Conservation (phyloP, 345 rosid species). For the Garcia nutans region DNA sequence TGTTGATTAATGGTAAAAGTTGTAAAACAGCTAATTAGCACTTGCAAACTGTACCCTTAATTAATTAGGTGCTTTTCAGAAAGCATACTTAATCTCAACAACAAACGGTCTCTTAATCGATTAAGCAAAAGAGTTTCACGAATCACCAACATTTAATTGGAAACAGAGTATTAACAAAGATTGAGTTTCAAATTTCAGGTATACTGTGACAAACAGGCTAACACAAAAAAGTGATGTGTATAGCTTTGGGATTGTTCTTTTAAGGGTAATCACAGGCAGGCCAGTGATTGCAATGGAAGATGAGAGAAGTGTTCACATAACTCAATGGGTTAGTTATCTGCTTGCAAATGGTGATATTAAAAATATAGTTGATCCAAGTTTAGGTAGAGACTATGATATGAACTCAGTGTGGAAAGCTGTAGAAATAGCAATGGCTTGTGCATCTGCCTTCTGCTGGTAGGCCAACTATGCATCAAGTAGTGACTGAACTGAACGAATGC, state of each 20-base stretch:
- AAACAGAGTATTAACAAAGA: too few species aligned
- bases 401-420: slow-evolving; percentile 25
- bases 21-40: too few species aligned
- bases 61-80: too few species aligned
- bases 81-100: too few species aligned
- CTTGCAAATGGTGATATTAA: slow-evolving; percentile 28
- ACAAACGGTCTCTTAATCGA: too few species aligned
- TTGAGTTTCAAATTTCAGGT: slow-evolving; percentile 14
- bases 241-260: slow-evolving; percentile 46
- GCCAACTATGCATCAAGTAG: slow-evolving; percentile 32
- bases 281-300: slow-evolving; percentile 22
- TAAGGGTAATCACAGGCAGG: slow-evolving; percentile 44
- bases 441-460: slow-evolving; percentile 13
- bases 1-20: too few species aligned
- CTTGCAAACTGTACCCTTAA: too few species aligned
- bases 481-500: not conserved
- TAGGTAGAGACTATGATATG: not conserved
- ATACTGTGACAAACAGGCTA: slow-evolving; percentile 34
- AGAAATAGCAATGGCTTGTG: slow-evolving; percentile 21
- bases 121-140: too few species aligned
- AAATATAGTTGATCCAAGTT: slow-evolving; percentile 24
- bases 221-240: slow-evolving; percentile 51
- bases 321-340: slow-evolving; percentile 19
- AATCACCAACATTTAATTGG: too few species aligned
- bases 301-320: slow-evolving; percentile 14